Base-by-base conservation (phyloP, 805 yeast species). In the Candida nonsorbophila region DNA sequence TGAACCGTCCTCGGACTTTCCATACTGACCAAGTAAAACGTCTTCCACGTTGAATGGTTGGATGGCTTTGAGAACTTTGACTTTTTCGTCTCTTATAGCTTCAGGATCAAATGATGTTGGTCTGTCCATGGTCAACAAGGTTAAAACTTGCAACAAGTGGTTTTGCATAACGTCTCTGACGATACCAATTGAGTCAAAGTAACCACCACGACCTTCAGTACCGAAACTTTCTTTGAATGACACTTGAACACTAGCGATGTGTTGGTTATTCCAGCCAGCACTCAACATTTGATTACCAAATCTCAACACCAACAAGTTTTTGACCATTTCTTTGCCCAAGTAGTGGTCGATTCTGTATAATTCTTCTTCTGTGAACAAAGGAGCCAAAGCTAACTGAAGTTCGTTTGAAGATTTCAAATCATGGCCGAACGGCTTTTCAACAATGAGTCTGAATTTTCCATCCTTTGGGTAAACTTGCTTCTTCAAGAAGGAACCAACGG, bases 131-230 rank as follows among this genome's bases (percentile, higher is more conserved):
- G 96, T 84, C 37, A 90, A 66, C 32, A 92, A 59, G 5, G 97
- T 88, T 52, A 92, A 65, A 14, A 90, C 94, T 67, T 92, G 98
- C 51, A 90, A 69, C 47, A 92, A 62, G 64, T 92, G 98, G 71
- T 92, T 92, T 68, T 92, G 98, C 86, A 92, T 90, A 27, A 92
- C 97, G 53, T 92, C 98, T 59, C 98, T 78, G 44, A 92, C 84
- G 53, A 92, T 92, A 35, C 98, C 98, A 49, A 88, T 86, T 32
- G 72, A 69, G 61, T 92, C 97, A 51, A 92, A 92, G 67, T 92
- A 92, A 21, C 98, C 98, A 45, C 98, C 98, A 55, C 98, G 78
- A 33, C 98, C 98, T 63, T 92, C 96, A 22, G 98, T 92, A 32
- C 98, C 98, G 47, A 92, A 92, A n/a, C 92, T 85, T 66, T 92